phyloP scores from a whole-genome alignment of 2,329 filamentous ascomycete genomes.

The Elsinoe batatas region DNA sequence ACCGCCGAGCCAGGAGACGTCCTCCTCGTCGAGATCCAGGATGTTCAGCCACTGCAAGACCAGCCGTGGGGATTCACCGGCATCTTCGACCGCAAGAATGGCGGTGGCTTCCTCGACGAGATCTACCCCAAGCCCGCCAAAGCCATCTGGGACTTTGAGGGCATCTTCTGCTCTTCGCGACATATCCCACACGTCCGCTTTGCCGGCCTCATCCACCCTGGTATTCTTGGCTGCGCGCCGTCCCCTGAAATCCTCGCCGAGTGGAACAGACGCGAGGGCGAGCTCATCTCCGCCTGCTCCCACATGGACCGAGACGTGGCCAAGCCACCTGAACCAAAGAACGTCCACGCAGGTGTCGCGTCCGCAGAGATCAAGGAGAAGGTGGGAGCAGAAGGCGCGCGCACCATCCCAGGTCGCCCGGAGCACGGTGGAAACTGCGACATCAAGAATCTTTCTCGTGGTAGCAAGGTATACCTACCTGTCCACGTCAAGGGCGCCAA shows the following conservation, averaged over 20 bases:
- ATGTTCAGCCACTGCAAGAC: constrained; percentile 79
- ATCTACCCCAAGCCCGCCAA: constrained; percentile 74
- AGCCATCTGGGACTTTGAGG: constrained; percentile 69
- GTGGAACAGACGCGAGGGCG: constrained; percentile 77
- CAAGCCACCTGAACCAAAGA: constrained; percentile 61
- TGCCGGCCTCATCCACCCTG: constrained; percentile 80
- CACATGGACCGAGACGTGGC: constrained; percentile 64
- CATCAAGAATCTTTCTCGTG: constrained; percentile 75
- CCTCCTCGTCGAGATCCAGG: constrained; percentile 79
- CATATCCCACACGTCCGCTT: constrained; percentile 85
- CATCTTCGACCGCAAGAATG: constrained; percentile 68
- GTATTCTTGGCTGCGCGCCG: constrained; percentile 82
- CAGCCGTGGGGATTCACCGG: constrained; percentile 87
- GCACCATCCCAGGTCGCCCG: constrained; percentile 74
- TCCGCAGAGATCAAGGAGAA: constrained; percentile 50
- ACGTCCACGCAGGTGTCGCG: constrained; percentile 62
- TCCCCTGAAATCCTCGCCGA: constrained; percentile 64
- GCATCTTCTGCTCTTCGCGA: constrained; percentile 70
- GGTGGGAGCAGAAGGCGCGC: constrained; percentile 66
- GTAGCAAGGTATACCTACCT: constrained; percentile 75
- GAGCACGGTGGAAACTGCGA: constrained; percentile 89
- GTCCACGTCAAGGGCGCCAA: constrained; percentile 81
- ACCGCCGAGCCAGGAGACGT: constrained; percentile 77
- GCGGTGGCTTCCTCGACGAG: constrained; percentile 81
- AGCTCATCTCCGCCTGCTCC: constrained; percentile 60